Base-by-base conservation (phyloP, 176 grass and related monocot species). In the Themeda triandra region DNA sequence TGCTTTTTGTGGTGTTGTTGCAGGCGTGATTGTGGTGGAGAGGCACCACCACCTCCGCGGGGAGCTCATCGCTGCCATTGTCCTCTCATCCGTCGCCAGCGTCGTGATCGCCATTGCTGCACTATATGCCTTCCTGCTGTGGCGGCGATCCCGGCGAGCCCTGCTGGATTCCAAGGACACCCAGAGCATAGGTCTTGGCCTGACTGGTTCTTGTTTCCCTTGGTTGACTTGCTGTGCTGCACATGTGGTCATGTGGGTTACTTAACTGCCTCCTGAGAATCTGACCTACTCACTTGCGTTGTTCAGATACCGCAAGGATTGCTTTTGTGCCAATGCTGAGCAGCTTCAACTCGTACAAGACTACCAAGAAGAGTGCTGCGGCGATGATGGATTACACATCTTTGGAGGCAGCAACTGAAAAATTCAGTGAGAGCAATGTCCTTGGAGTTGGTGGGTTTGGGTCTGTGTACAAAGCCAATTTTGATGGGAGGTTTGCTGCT, bases 271-370 rank as follows among this genome's bases (percentile, higher is more conserved):
- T 59, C 1, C n/a, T 64, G 13, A 30, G 2, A 1, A 30, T 45
- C 68, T 66, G 79, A 62, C 31, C 23, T 70, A 28, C 42, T 73
- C 27, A 73, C 6, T 74, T 80, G 41, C 18, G 69, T 64, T 70
- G 63, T 54, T 56, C 89, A 91, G 89, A 91, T 92, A 86, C 90
- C n/a, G 69, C 88, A 8, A 88, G 90, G 49, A 81, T 96, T 31
- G 83, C 96, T 28, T 87, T 94, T 13, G 90, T 81, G 66, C 89
- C 96, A 44, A 92, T 99, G 30, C 14, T 94, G 83, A 92, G 66
- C 86, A 99, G 75, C 81, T 99, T 91, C 37, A 96, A 92, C 84
- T 96, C 93, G n/a, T 86, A 89, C 70, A 99, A 92, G 84, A 28
- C 87, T 53, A 74, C 46, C 63, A 99, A 90, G 85, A 94, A 94